phyloP scores from a whole-genome alignment of 306 rosid species.

The Fagus sylvatica region DNA sequence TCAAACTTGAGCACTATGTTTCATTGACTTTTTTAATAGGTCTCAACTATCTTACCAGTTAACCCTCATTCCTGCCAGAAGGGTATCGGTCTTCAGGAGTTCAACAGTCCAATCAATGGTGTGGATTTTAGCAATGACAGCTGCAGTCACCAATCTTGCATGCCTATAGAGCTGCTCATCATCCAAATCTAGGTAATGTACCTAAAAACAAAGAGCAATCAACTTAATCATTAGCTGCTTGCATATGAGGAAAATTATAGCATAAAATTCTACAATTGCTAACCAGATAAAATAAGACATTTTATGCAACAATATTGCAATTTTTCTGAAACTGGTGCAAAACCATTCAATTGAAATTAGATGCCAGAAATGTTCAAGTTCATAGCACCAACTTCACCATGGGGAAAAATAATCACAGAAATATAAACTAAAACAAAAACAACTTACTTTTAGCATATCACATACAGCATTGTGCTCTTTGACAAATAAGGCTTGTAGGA shows the following conservation, averaged over 20 bases:
- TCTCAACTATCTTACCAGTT: constrained; percentile 51
- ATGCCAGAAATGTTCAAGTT: background rate
- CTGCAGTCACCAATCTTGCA: constrained; percentile 80
- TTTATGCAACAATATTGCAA: background rate
- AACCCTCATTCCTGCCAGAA: constrained; percentile 65
- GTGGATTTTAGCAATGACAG: constrained; percentile 78
- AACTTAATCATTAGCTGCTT: background rate
- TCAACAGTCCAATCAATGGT: constrained; percentile 89
- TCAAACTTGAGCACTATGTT: no score
- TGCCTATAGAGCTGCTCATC: constrained; percentile 69
- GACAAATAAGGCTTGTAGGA: constrained; percentile 71
- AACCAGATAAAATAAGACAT: no score
- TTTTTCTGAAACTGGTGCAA: background rate
- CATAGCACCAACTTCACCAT: background rate
- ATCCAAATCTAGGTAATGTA: constrained; percentile 47
- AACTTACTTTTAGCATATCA: constrained; percentile 61
- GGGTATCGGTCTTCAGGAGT: constrained; percentile 67
- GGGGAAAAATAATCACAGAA: background rate
- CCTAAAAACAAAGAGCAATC: constrained; percentile 36
- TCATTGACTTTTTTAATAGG: no score
- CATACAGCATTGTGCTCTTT: constrained; percentile 76
- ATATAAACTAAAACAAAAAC: background rate
- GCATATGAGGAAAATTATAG: no score
- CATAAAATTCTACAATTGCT: no score
- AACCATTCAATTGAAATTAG: background rate